These are phyloP conservation scores for Torrubiella hemipterigena DNA, from an alignment of 2,329 filamentous ascomycete genomes.

Conservation along the genomic window DNA sequence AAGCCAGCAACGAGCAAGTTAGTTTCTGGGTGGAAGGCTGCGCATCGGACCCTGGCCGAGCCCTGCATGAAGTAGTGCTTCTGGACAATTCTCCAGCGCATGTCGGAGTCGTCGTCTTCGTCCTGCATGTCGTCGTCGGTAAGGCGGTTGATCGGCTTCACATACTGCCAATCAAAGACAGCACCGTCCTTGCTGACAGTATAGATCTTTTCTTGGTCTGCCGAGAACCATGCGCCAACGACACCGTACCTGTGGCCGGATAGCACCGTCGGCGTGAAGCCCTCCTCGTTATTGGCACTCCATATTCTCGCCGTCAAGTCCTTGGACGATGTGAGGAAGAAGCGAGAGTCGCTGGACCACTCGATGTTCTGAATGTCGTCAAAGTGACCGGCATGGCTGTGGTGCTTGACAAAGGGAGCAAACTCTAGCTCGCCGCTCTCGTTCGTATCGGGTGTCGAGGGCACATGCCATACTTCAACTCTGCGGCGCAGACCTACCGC, in stretches of 20 bases:
- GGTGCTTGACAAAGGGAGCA: slow-evolving; percentile 83
- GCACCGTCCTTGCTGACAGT: slow-evolving; percentile 97
- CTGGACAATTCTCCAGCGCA: slow-evolving; percentile 84
- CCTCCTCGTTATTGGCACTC: slow-evolving; percentile 79
- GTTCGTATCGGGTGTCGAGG: slow-evolving; percentile 72
- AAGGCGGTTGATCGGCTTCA: slow-evolving; percentile 42
- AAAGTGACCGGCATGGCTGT: slow-evolving; percentile 78
- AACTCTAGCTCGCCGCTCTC: slow-evolving; percentile 79
- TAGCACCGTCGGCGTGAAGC: slow-evolving; percentile 79
- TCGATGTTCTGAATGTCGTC: slow-evolving; percentile 77
- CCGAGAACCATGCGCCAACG: slow-evolving; percentile 92
- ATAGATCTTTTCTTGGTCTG: slow-evolving; percentile 89
- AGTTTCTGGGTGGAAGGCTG: slow-evolving; percentile 75
- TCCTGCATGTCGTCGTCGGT: slow-evolving; percentile 49
- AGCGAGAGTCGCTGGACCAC: slow-evolving; percentile 93
- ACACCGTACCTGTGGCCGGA: slow-evolving; percentile 86
- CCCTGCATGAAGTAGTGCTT: slow-evolving; percentile 91
- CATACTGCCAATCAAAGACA: slow-evolving; percentile 86
- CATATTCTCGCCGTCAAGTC: slow-evolving; percentile 91
- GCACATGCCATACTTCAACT: slow-evolving; percentile 93
- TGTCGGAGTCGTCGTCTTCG: slow-evolving; percentile 49
- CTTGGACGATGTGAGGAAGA: slow-evolving; percentile 85
- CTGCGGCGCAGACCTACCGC: slow-evolving; percentile 77
- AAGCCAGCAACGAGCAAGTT: slow-evolving; percentile 96
- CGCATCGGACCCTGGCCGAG: slow-evolving; percentile 75